phyloP scores from a whole-genome alignment of 805 yeast genomes.

The Metschnikowia arizonensis region DNA sequence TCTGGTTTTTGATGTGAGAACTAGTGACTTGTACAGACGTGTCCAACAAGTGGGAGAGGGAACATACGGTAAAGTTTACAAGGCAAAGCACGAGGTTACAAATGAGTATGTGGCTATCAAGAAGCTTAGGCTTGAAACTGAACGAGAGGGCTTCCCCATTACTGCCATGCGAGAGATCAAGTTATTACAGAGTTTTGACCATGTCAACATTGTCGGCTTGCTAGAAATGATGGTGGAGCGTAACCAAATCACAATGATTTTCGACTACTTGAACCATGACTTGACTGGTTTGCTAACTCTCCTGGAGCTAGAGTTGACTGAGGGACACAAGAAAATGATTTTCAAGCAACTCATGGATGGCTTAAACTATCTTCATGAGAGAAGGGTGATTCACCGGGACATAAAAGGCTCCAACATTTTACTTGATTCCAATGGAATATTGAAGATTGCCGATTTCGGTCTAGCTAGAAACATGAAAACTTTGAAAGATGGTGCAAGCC shows the following conservation, averaged over 20 bases:
- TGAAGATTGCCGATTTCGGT: constrained; percentile 80
- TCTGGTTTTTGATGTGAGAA: constrained; percentile 25
- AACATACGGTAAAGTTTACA: constrained; percentile 93
- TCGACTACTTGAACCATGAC: constrained; percentile 92
- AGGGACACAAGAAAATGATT: constrained; percentile 62
- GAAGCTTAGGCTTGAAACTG: constrained; percentile 75
- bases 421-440: constrained; percentile 54
- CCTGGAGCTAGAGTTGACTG: constrained; percentile 57
- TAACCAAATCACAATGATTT: constrained; percentile 77
- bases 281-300: constrained; percentile 82
- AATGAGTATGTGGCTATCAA: constrained; percentile 80
- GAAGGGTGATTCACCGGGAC: constrained; percentile 71
- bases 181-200: constrained; percentile 75
- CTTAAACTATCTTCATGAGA: constrained; percentile 62
- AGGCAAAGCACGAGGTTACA: constrained; percentile 70
- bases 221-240: constrained; percentile 86
- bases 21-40: constrained; percentile 53
- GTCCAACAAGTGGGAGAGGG: constrained; percentile 97
- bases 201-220: constrained; percentile 75
- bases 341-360: constrained; percentile 67
- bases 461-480: constrained; percentile 72
- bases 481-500: constrained; percentile 46
- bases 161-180: constrained; percentile 92
- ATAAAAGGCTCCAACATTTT: constrained; percentile 78
- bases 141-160: constrained; percentile 92